These are phyloP conservation scores for Rosa rugosa DNA, from an alignment of 306 rosid genomes.

Conservation along the genomic window DNA sequence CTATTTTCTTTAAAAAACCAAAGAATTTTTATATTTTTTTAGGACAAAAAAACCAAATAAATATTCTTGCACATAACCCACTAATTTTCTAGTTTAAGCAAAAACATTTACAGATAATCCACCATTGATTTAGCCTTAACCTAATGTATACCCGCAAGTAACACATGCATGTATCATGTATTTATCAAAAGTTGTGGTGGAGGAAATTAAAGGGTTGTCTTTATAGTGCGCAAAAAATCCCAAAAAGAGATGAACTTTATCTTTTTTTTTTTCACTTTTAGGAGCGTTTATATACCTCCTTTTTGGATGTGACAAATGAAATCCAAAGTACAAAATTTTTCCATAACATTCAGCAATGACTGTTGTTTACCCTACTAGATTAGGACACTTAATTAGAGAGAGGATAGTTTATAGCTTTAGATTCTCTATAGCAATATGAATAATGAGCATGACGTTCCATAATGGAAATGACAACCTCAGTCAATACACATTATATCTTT, in stretches of 20 bases:
- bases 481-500: slow-evolving; percentile 14
- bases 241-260: slow-evolving; percentile 44
- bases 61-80: neutral
- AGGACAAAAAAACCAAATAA: too few relatives aligned
- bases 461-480: slow-evolving; percentile 3
- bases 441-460: neutral
- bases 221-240: slow-evolving; percentile 27
- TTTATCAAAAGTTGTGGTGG: slow-evolving; percentile 4
- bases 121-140: neutral
- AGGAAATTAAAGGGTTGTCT: slow-evolving; percentile 25
- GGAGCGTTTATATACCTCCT: slow-evolving; percentile 22
- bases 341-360: slow-evolving; percentile 45
- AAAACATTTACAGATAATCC: neutral
- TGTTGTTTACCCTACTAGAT: slow-evolving; percentile 15
- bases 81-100: neutral
- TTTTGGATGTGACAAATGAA: slow-evolving; percentile 30
- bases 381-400: slow-evolving; percentile 28
- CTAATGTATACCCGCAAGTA: neutral
- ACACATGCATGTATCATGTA: neutral
- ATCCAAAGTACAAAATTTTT: slow-evolving; percentile 39
- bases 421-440: neutral
- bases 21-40: too few relatives aligned
- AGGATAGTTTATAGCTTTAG: slow-evolving; percentile 16
- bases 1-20: neutral
- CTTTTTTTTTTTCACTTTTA: slow-evolving; percentile 31